Evolutionary conservation across 306 rosid genomes (phyloP), one percentile per base, ranked within the genome.

Genomic region (Vigna unguiculata): DNA sequence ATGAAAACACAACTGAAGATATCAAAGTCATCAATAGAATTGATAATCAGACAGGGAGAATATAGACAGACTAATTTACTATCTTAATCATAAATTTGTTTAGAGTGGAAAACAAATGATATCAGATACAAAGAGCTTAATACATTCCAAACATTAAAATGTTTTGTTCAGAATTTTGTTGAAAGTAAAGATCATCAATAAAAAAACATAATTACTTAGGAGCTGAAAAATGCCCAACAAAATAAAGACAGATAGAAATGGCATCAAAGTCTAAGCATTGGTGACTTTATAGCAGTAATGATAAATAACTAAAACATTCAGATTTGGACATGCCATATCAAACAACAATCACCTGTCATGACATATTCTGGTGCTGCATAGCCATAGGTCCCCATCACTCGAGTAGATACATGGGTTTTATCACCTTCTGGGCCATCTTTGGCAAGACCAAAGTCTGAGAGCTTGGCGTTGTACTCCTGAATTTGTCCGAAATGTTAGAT

Each of bases 361-460:
- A 94, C 98, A 79, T 94, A 94, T 84, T 94, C 98, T 19, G 98
- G 98, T 45, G 98, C 98, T 38, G 98, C 98, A 24, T 94, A 94
- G 68, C 98, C 98, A 69, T 94, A 94, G 22, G 98, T 94, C 85
- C 98, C 98, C 98, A 94, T 94, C 74, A 94, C 98, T 30, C 98
- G 94, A 43, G 98, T 94, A 22, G 98, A 94, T 49, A 94, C 98
- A 34, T 94, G 98, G 69, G 98, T 94, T 84, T 94, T 94, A 71
- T 94, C 98, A 75, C 97, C 98, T 78, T 90, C 98, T 0, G 98
- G 98, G 70, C 98, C 98, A 80, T 94, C 98, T 87, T 94, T 94
- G 70, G 98, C 98, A 25, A 94, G 98, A 76, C 98, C 98, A 76
- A 94, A 94, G 82, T 94, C 98, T 28, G 98, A 94, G 80, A 94